Base-by-base conservation (phyloP, 75 land plant genomes). In the Pinus taeda region DNA sequence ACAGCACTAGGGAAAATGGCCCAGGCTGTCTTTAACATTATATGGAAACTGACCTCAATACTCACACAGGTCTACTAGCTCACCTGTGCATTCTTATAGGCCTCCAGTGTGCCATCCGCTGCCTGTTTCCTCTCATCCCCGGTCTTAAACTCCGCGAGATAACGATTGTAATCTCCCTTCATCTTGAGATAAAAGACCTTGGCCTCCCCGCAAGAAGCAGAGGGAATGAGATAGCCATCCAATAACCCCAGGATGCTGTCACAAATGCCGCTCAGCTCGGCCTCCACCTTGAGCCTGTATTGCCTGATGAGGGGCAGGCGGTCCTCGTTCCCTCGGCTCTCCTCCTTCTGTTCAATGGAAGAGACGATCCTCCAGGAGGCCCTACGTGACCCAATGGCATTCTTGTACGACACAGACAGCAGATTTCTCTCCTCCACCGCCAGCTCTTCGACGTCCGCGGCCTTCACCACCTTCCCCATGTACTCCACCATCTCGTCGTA, bases 311-410 rank as follows among this genome's bases (percentile, higher is more conserved):
- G 20, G 0, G 76, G 22, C 5, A 92, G 91, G 75, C 90, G 88
- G 7, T 83, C 93, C 26, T 92, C 93, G 57, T 88, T 91, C 3
- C 91, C 88, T 53, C 88, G 83, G 57, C 88, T 83, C 83, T 92
- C 94, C 74, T 92, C 94, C 88, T 91, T 92, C 85, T 92, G 94
- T 81, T 92, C 93, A 56, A 92, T 92, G 66, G 90, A 92, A 53
- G 93, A 92, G 59, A 92, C 87, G 69, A 92, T 92, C 76, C 94
- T 81, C 94, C 94, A 92, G 3, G 93, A 88, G 14, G 94, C 94
- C 57, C 94, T 63, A 56, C 94, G 65, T 4, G 94, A 88, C 1
- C 94, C 94, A 59, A 91, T 86, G 70, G 90, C 93, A 64, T 90
- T 92, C 85, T 92, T 92, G 85, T 91, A 92, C 20, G 93, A 93